These are phyloP conservation scores for Paraleonurus japonicus DNA, from an alignment of 257 asterid genomes.

Conservation along the genomic window DNA sequence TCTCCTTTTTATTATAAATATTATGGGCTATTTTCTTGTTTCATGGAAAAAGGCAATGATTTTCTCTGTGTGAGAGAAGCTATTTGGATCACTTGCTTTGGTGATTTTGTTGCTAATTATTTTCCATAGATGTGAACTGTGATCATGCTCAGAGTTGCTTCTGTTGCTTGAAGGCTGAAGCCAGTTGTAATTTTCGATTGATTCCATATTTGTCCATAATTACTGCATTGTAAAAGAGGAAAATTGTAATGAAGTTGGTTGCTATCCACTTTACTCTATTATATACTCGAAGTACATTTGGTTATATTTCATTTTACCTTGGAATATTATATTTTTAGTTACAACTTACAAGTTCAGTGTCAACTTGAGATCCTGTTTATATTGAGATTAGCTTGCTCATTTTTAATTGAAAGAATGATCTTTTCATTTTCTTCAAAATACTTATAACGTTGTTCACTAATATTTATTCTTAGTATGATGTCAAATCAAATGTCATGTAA, in stretches of 20 bases:
- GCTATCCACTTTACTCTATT: neutral
- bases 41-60: neutral
- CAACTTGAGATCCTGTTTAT: neutral
- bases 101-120: constrained; percentile 17
- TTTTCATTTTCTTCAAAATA: too few species aligned
- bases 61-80: constrained; percentile 20
- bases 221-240: neutral
- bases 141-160: constrained; percentile 6
- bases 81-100: constrained; percentile 10
- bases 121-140: neutral
- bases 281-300: neutral
- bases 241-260: neutral
- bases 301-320: too few species aligned
- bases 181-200: neutral
- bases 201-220: neutral
- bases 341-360: too few species aligned
- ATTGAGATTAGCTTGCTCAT: neutral
- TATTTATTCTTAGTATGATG: neutral
- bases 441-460: too few species aligned
- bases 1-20: neutral
- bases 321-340: too few species aligned
- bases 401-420: neutral
- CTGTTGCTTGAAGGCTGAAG: constrained; percentile 1
- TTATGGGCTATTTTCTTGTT: neutral
- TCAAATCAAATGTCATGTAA: too few species aligned